These are phyloP conservation scores for Globisporangium radiosum DNA, from an alignment of 352 stramenopile genomes.

Conservation along the genomic window DNA sequence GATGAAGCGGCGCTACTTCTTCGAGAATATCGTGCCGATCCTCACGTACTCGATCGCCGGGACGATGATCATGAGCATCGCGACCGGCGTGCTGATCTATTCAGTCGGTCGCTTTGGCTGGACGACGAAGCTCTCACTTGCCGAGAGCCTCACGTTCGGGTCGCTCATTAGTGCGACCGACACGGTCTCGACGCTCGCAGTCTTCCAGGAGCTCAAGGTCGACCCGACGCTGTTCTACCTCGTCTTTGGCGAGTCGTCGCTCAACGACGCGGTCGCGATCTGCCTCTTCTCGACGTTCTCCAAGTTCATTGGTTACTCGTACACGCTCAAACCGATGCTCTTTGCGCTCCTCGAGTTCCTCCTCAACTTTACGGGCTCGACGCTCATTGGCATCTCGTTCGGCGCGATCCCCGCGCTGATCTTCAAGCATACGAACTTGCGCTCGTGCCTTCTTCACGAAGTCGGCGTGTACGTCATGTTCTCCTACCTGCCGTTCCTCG, in stretches of 20 bases:
- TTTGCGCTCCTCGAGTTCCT: constrained; percentile 87
- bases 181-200: constrained; percentile 88
- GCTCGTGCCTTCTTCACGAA: constrained; percentile 83
- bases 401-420: constrained; percentile 80
- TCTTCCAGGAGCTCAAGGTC: constrained; percentile 88
- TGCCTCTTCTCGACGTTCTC: constrained; percentile 91
- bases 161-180: constrained; percentile 92
- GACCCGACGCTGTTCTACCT: constrained; percentile 93
- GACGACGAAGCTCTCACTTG: constrained; percentile 75
- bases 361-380: constrained; percentile 85
- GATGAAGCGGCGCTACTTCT: constrained; percentile 90
- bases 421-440: constrained; percentile 90
- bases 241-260: constrained; percentile 92
- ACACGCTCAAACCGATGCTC: constrained; percentile 69
- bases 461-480: constrained; percentile 87
- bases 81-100: constrained; percentile 77
- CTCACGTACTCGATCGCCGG: constrained; percentile 87
- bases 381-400: constrained; percentile 81
- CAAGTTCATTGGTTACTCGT: constrained; percentile 88
- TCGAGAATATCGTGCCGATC: constrained; percentile 88
- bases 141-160: constrained; percentile 88
- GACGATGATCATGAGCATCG: constrained; percentile 86
- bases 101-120: constrained; percentile 50
- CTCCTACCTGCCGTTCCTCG: constrained; percentile 74
- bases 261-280: constrained; percentile 94